Evolutionary conservation across 345 rosid species (phyloP).

Genomic region (Orychophragmus violaceus): DNA sequence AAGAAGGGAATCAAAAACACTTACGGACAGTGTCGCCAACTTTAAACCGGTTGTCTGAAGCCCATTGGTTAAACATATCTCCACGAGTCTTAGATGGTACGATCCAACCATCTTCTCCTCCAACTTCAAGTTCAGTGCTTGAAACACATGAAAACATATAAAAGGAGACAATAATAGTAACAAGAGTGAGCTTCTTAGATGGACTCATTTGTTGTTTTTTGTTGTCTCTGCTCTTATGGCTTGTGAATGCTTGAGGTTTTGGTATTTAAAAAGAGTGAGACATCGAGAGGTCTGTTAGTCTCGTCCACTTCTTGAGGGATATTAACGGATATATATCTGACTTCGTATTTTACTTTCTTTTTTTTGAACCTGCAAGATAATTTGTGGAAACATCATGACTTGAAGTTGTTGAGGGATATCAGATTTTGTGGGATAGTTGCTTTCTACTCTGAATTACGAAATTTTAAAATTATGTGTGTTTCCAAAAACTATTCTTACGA

Average conservation of each 20-base stretch:
- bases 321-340: conserved; percentile 8
- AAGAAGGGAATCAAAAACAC: background rate
- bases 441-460: background rate
- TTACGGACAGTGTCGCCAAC: conserved; percentile 57
- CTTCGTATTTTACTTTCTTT: conserved; percentile 8
- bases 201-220: conserved; percentile 26
- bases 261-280: conserved; percentile 29
- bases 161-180: background rate
- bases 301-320: conserved; percentile 30
- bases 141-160: conserved; percentile 21
- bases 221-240: background rate
- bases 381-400: conserved; percentile 9
- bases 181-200: background rate
- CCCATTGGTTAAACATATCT: conserved; percentile 66
- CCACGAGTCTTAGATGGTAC: conserved; percentile 44
- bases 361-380: background rate
- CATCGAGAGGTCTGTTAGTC: conserved; percentile 12
- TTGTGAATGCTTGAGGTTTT: background rate
- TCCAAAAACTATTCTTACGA: background rate
- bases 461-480: background rate
- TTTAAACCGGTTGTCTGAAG: conserved; percentile 65
- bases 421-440: conserved; percentile 9
- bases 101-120: conserved; percentile 62
- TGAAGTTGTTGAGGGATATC: conserved; percentile 19
- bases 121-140: conserved; percentile 47